phyloP scores from a whole-genome alignment of 345 rosid species.

The Viola odorata region DNA sequence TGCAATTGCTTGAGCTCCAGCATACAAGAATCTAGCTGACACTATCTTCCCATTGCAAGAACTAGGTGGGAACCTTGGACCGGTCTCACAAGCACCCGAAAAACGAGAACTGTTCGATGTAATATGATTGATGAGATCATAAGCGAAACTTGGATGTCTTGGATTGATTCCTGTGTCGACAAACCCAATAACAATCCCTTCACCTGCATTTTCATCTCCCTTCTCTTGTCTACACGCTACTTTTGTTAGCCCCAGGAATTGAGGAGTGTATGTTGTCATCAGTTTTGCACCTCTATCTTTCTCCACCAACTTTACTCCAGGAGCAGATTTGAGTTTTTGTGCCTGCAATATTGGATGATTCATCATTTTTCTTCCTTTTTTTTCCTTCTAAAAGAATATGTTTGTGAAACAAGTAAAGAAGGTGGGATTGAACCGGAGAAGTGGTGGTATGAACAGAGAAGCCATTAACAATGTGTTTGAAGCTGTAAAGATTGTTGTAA shows the following conservation, averaged over 20 bases:
- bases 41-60: constrained; percentile 79
- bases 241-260: constrained; percentile 55
- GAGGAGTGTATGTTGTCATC: constrained; percentile 81
- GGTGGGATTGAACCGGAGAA: constrained; percentile 49
- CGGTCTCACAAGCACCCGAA: constrained; percentile 64
- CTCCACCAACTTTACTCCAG: constrained; percentile 62
- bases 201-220: constrained; percentile 46
- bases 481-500: constrained; percentile 78
- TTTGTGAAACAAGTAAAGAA: neutral
- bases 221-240: constrained; percentile 48
- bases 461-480: constrained; percentile 70
- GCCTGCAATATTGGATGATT: constrained; percentile 32
- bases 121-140: constrained; percentile 32
- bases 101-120: constrained; percentile 46
- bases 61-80: constrained; percentile 47
- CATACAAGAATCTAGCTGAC: constrained; percentile 72
- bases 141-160: constrained; percentile 62
- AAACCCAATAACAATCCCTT: constrained; percentile 67
- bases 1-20: constrained; percentile 65
- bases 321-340: constrained; percentile 39
- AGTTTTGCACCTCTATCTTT: constrained; percentile 72
- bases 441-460: constrained; percentile 62
- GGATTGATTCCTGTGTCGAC: constrained; percentile 84
- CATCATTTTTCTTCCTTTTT: neutral
- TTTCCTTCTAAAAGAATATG: neutral